These are phyloP conservation scores for Beta corolliflora DNA, from an alignment of 179 eudicot species.

Conservation along the genomic window DNA sequence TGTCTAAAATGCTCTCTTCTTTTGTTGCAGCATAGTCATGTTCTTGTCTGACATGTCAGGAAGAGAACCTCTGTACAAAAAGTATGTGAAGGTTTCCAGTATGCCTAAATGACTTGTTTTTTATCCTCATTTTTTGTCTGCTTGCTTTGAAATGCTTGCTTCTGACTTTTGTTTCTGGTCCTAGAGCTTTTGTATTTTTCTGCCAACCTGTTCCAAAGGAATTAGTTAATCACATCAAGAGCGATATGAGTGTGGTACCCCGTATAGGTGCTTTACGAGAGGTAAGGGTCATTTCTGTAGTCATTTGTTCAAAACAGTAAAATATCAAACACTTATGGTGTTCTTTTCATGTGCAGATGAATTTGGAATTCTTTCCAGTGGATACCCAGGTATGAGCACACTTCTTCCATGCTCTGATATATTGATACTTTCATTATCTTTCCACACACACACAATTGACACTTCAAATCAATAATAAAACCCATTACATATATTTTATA, in stretches of 20 bases:
- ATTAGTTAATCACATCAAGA: conserved; percentile 70
- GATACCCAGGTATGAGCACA: conserved; percentile 75
- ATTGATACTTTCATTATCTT: not conserved
- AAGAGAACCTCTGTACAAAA: conserved; percentile 96
- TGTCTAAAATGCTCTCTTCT: conserved; percentile 21
- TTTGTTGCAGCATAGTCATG: conserved; percentile 82
- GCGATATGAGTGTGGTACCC: conserved; percentile 82
- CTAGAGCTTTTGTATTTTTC: conserved; percentile 91
- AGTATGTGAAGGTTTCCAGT: conserved; percentile 50
- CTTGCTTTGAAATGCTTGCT: conserved; percentile 15
- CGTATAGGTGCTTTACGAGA: conserved; percentile 96
- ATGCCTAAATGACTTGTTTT: conserved; percentile 8
- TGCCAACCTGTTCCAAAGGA: conserved; percentile 82
- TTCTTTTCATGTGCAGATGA: conserved; percentile 65
- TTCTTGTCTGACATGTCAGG: conserved; percentile 99
- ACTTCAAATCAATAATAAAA: too few species aligned
- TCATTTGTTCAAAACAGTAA: not conserved
- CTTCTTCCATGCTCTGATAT: not conserved
- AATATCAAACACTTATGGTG: not conserved
- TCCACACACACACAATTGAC: not conserved
- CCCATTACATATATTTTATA: too few species aligned
- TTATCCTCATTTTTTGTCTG: conserved; percentile 3
- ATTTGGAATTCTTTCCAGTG: conserved; percentile 86
- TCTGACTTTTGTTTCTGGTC: conserved; percentile 15
- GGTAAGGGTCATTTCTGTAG: conserved; percentile 43